These are phyloP conservation scores for Brassica cretica DNA, from an alignment of 345 rosid species.

Conservation along the genomic window DNA sequence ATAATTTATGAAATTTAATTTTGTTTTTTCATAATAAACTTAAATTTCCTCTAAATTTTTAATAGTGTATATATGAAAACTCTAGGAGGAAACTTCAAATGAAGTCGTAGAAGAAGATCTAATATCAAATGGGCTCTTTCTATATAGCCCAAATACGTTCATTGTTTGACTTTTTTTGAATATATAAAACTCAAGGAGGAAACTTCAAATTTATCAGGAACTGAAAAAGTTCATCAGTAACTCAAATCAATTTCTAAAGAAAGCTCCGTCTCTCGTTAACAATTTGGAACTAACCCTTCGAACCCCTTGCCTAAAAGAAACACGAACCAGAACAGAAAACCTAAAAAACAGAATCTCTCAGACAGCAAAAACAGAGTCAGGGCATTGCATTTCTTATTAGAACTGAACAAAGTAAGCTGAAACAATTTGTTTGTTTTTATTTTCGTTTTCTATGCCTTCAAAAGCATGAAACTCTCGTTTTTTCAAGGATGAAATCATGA, in stretches of 20 bases:
- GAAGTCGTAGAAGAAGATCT: too few species aligned
- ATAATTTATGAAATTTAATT: too few species aligned
- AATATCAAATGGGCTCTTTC: too few species aligned
- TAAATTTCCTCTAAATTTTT: too few species aligned
- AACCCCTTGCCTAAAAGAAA: not conserved
- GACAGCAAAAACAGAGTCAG: not conserved
- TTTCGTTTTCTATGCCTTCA: conserved; percentile 1
- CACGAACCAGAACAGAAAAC: not conserved
- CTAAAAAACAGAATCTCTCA: not conserved
- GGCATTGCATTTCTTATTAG: conserved; percentile 1
- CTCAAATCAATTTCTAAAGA: not conserved
- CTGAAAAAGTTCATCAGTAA: not conserved
- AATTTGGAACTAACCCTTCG: not conserved
- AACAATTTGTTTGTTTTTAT: not conserved
- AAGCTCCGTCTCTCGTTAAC: not conserved
- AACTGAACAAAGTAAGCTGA: not conserved
- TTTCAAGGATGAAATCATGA: not conserved
- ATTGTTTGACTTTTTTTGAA: too few species aligned
- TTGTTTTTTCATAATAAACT: too few species aligned
- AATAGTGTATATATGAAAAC: too few species aligned
- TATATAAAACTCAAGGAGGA: not conserved
- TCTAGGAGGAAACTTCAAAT: too few species aligned
- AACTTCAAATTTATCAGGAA: not conserved
- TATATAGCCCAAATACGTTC: too few species aligned
- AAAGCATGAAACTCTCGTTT: not conserved